Evolutionary conservation across 495 filamentous ascomycete genomes (phyloP).

Genomic region (Penicillium simplicissimum): DNA sequence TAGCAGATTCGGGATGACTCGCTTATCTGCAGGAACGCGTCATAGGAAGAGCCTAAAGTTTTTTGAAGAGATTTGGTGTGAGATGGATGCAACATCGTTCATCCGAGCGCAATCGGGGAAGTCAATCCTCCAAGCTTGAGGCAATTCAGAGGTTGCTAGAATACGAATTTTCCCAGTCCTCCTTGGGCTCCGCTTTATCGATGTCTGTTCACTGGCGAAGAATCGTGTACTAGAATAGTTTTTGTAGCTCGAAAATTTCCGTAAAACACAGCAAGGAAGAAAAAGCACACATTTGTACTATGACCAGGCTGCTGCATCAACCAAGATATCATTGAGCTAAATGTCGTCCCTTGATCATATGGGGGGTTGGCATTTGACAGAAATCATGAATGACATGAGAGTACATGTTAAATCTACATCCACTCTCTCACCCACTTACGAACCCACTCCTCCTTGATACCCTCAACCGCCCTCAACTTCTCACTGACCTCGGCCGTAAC

Average conservation of each 20-base stretch:
- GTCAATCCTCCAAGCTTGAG: neutral
- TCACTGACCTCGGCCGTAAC: constrained; percentile 17
- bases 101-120: neutral
- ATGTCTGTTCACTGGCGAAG: neutral
- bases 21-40: constrained; percentile 1
- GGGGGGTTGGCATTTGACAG: too few relatives aligned
- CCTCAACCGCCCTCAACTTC: constrained; percentile 16
- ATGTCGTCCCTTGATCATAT: too few relatives aligned
- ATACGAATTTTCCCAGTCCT: neutral
- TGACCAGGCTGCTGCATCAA: too few relatives aligned
- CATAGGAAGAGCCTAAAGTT: constrained; percentile 15
- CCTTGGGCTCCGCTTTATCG: neutral
- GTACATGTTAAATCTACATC: neutral
- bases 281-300: neutral
- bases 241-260: neutral
- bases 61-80: neutral
- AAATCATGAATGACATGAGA: neutral
- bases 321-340: too few relatives aligned
- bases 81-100: constrained; percentile 15
- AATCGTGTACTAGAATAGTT: neutral
- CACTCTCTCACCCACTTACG: constrained; percentile 33
- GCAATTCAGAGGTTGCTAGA: neutral
- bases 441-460: constrained; percentile 27
- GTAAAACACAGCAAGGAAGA: neutral
- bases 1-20: neutral